Evolutionary conservation across 1,284 basidiomycete genomes (phyloP).

Genomic region (Takashimella koratensis): DNA sequence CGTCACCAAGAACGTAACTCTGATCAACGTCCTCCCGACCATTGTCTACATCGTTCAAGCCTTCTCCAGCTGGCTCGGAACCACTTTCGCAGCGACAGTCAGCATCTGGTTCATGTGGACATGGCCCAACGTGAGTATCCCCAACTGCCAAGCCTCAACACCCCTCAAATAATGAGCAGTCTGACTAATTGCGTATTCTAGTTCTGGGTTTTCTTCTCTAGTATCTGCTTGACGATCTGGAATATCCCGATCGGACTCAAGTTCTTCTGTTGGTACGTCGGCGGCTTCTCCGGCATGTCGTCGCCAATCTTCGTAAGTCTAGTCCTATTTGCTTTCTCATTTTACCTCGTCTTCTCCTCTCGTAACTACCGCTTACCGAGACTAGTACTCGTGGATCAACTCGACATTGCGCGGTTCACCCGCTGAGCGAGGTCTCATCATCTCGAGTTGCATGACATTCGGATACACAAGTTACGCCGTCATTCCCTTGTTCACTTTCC

Average conservation of each 20-base stretch:
- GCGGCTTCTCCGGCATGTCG: slow-evolving; percentile 14
- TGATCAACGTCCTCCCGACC: slow-evolving; percentile 26
- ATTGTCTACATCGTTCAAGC: slow-evolving; percentile 22
- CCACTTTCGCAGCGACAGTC: slow-evolving; percentile 21
- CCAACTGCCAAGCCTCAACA: no score
- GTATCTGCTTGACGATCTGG: slow-evolving; percentile 19
- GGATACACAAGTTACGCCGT: slow-evolving; percentile 27
- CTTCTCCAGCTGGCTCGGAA: slow-evolving; percentile 24
- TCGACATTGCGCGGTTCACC: slow-evolving; percentile 7
- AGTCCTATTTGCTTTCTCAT: slow-evolving; percentile 4
- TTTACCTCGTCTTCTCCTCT: neutral
- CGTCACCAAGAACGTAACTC: no score
- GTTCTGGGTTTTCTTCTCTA: slow-evolving; percentile 9
- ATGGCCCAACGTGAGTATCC: slow-evolving; percentile 12
- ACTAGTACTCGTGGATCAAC: slow-evolving; percentile 22
- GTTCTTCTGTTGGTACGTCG: slow-evolving; percentile 21
- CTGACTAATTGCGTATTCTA: neutral
- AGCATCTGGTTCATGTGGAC: slow-evolving; percentile 13
- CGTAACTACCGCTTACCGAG: neutral
- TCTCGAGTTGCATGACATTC: slow-evolving; percentile 26
- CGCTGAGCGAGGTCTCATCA: slow-evolving; percentile 18
- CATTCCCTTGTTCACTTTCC: slow-evolving; percentile 32
- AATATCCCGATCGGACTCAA: slow-evolving; percentile 20
- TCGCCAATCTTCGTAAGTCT: slow-evolving; percentile 16
- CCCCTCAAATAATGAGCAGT: no score